Base-by-base conservation (phyloP, 345 rosid genomes). In the Rhodomyrtus tomentosa region DNA sequence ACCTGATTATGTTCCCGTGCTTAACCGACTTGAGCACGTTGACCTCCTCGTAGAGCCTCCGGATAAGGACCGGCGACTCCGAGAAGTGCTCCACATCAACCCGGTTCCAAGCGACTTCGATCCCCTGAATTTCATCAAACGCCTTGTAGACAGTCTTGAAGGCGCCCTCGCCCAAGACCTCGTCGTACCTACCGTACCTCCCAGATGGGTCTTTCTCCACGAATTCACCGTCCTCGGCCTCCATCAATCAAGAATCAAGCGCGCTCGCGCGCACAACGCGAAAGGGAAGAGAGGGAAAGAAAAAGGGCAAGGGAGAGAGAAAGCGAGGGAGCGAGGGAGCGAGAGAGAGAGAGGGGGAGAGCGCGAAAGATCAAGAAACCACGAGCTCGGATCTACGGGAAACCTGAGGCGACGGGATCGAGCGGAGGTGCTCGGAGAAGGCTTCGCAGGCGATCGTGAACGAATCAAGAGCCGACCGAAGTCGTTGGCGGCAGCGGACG, bases 121-220 rank as follows among this genome's bases (percentile, higher is more conserved):
- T 93, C 53, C 99, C 98, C 83, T 93, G 90, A 84, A 91, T 89
- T 89, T 96, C 93, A 85, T 96, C 99, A 86, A 96, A 96, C 81
- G 95, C 98, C 90, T 92, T 96, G 94, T 96, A 95, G 93, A 96
- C 99, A 87, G 94, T 94, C 95, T 96, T 96, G 95, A 93, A 96
- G 59, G 99, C 99, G 85, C 99, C 99, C 89, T 88, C 92, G 83
- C 99, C 99, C 89, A 96, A 85, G 56, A 95, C 84, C 86, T 96
- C 99, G 90, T 94, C 94, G 87, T 90, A 93, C 96, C 87, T 55
- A 10, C 84, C 87, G 79, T 82, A 86, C 32, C 85, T 55, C n/a
- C 85, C 87, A 8, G 87, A 82, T 51, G 87, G 87, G 49, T 86
- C 85, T 40, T 52, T 86, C 85, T 83, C 87, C 40, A 55, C 83